phyloP scores from a whole-genome alignment of 805 yeast genomes.

The Candida insectalens region DNA sequence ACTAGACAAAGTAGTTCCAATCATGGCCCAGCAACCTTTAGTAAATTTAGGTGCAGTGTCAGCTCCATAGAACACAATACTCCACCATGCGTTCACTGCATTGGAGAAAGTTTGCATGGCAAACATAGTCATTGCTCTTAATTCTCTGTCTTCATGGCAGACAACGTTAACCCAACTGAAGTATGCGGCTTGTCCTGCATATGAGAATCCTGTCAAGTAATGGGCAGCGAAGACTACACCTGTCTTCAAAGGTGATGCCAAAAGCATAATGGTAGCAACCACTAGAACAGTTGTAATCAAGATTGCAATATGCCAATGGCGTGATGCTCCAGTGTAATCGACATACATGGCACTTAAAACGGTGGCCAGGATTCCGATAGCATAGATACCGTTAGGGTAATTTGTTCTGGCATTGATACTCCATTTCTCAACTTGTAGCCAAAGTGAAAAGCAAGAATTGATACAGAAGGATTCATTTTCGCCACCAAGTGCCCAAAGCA shows the following conservation, averaged over 20 bases:
- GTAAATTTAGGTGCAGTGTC: slow-evolving; percentile 25
- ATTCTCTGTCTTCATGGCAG: slow-evolving; percentile 31
- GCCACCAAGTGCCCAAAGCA: slow-evolving; percentile 27
- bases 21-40: slow-evolving; percentile 48
- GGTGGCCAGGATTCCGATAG: slow-evolving; percentile 38
- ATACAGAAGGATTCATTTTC: slow-evolving; percentile 3
- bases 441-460: slow-evolving; percentile 35
- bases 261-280: slow-evolving; percentile 40
- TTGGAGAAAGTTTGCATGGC: slow-evolving; percentile 34
- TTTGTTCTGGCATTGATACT: slow-evolving; percentile 35
- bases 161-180: slow-evolving; percentile 42
- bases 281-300: slow-evolving; percentile 4
- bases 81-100: slow-evolving; percentile 61
- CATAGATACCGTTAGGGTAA: slow-evolving; percentile 42
- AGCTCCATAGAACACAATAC: slow-evolving; percentile 42
- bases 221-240: slow-evolving; percentile 29
- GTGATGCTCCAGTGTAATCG: slow-evolving; percentile 22
- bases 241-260: slow-evolving; percentile 37
- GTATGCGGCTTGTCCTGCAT: slow-evolving; percentile 48
- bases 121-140: slow-evolving; percentile 27
- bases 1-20: slow-evolving; percentile 39
- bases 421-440: slow-evolving; percentile 32
- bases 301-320: slow-evolving; percentile 5
- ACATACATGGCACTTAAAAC: slow-evolving; percentile 29
- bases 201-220: slow-evolving; percentile 40